phyloP scores from a whole-genome alignment of 1,284 basidiomycete species.

The Ustilago esculenta region DNA sequence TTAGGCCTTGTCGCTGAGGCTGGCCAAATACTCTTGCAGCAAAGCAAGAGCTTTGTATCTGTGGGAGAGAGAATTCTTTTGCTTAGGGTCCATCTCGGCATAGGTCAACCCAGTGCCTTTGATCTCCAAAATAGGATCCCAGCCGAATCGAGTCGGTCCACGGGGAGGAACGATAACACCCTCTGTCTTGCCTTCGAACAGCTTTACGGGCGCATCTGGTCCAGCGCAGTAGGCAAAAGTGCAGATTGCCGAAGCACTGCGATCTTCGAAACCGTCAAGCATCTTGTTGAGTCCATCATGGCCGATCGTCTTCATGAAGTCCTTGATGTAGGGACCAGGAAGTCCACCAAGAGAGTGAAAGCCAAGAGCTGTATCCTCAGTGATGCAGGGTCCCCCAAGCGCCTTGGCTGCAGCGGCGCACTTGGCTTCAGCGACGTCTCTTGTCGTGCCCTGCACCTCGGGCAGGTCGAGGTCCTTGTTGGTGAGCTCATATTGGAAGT shows the following conservation, averaged over 20 bases:
- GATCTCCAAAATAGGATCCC: constrained; percentile 88
- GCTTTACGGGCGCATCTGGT: constrained; percentile 44
- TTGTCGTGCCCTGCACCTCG: constrained; percentile 91
- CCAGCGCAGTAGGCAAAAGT: constrained; percentile 86
- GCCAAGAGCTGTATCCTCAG: constrained; percentile 93
- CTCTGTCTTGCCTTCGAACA: constrained; percentile 92
- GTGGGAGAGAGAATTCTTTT: constrained; percentile 76
- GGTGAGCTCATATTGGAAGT: constrained; percentile 32
- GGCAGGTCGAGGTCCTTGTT: constrained; percentile 74
- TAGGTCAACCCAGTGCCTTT: constrained; percentile 72
- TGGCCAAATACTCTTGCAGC: constrained; percentile 75
- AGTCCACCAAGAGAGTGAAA: constrained; percentile 88
- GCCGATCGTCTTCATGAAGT: constrained; percentile 67
- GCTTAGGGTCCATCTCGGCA: constrained; percentile 43
- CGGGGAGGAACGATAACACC: constrained; percentile 87
- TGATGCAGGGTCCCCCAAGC: constrained; percentile 85
- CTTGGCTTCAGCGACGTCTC: constrained; percentile 89
- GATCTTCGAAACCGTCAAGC: constrained; percentile 83
- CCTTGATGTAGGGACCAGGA: constrained; percentile 96
- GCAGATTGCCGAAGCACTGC: constrained; percentile 86
- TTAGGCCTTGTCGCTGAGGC: constrained; percentile 7
- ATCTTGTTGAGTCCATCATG: constrained; percentile 81
- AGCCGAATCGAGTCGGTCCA: constrained; percentile 80
- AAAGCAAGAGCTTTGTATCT: constrained; percentile 86
- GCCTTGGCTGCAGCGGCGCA: constrained; percentile 78